Percentiles rank a stretch among this genome's conserved stretches.
These are phyloP conservation scores for Plasmodium relictum DNA, from an alignment of 169 alveolate genomes.

Conservation along the genomic window DNA sequence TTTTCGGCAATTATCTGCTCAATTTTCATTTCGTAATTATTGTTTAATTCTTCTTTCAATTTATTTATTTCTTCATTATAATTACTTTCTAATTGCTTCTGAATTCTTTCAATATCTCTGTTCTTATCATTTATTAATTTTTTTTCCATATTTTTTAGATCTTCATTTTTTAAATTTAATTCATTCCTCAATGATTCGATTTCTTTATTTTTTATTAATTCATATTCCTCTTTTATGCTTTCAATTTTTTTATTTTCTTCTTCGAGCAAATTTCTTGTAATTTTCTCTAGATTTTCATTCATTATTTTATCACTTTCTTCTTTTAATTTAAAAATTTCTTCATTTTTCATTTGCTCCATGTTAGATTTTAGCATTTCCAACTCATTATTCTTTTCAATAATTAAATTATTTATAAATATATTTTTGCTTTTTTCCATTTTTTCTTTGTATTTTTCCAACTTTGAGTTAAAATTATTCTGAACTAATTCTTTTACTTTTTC, in stretches of 20 bases:
- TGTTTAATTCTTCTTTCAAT: conserved; percentile 2
- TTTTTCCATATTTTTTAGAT: background rate
- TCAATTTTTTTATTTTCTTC: conserved; percentile 38
- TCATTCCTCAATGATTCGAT: conserved; percentile 27
- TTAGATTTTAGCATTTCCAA: conserved; percentile 16
- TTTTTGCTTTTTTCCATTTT: conserved; percentile 63
- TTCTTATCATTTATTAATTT: conserved; percentile 4
- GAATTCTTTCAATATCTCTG: conserved; percentile 6
- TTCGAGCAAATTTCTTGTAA: conserved; percentile 11
- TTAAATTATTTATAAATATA: conserved; percentile 62
- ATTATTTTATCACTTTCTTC: conserved; percentile 26
- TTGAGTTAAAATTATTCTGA: conserved; percentile 29
- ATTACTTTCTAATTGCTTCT: conserved; percentile 11
- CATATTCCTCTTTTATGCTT: conserved; percentile 18
- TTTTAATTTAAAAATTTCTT: conserved; percentile 25
- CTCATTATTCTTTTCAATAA: conserved; percentile 62
- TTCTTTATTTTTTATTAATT: conserved; percentile 38
- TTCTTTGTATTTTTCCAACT: conserved; percentile 73
- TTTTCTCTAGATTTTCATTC: conserved; percentile 22
- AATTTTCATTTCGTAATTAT: conserved; percentile 12
- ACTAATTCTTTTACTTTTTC: conserved; percentile 30
- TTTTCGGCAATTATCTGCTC: background rate
- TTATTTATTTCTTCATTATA: conserved; percentile 12
- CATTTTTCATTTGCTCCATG: conserved; percentile 40
- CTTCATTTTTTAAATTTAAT: conserved; percentile 18